Conservation (phyloP, 768 basidiomycete genomes). For the Infundibulicybe gibba region DNA sequence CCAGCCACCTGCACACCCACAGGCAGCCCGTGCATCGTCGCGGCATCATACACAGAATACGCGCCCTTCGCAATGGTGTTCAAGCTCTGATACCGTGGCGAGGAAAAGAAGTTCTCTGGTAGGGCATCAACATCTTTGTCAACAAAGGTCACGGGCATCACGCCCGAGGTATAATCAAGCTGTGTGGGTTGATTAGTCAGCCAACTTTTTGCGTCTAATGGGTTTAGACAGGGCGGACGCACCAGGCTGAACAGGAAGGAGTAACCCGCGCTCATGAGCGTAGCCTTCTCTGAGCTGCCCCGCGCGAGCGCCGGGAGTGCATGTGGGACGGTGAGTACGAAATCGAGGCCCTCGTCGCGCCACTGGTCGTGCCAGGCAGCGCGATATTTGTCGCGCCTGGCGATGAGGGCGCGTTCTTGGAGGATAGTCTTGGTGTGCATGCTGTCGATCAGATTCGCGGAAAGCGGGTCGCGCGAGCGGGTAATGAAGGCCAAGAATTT, state of each 20-base stretch:
- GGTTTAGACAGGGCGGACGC: conserved; percentile 15
- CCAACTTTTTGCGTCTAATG: neutral
- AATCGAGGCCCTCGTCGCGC: conserved; percentile 53
- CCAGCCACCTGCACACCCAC: conserved; percentile 66
- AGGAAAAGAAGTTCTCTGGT: conserved; percentile 26
- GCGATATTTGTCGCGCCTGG: conserved; percentile 38
- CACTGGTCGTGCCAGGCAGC: conserved; percentile 43
- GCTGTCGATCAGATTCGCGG: conserved; percentile 29
- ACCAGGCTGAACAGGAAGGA: conserved; percentile 70
- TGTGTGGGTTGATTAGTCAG: conserved; percentile 10
- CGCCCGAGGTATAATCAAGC: conserved; percentile 57
- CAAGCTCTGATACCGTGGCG: conserved; percentile 26
- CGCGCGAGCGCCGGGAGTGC: conserved; percentile 59
- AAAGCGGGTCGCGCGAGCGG: conserved; percentile 31
- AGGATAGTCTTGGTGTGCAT: conserved; percentile 45
- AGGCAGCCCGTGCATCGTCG: conserved; percentile 65
- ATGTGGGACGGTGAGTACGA: conserved; percentile 58
- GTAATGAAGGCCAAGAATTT: conserved; percentile 36
- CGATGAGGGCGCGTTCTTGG: conserved; percentile 49
- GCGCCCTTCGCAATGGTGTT: conserved; percentile 32
- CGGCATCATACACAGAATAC: conserved; percentile 51
- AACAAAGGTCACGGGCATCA: conserved; percentile 57
- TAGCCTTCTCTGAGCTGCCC: conserved; percentile 46
- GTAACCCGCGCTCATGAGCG: conserved; percentile 57
- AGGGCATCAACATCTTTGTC: conserved; percentile 31